Conservation (phyloP, 306 rosid species). For the Castanopsis chinensis region DNA sequence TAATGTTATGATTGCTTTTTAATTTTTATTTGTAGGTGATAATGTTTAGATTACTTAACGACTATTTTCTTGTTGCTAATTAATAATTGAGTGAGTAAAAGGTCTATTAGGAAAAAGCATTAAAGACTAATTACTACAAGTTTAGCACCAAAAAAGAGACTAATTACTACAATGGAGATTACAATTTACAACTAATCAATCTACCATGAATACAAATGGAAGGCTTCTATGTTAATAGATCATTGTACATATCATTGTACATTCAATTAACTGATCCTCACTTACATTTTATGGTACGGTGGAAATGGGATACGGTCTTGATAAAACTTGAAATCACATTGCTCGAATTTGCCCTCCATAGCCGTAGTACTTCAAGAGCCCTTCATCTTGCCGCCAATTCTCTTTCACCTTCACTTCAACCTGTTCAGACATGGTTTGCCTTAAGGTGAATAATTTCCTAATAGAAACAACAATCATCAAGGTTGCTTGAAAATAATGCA, state of each 20-base stretch:
- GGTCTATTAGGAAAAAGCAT: no score
- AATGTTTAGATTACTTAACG: not conserved
- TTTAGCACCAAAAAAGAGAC: no score
- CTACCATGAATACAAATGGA: no score
- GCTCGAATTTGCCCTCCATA: slow-evolving; percentile 81
- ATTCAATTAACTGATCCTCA: not conserved
- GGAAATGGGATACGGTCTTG: not conserved
- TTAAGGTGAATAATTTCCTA: slow-evolving; percentile 20
- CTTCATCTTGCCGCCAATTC: slow-evolving; percentile 93
- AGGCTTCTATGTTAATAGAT: not conserved
- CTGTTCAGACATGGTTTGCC: slow-evolving; percentile 45
- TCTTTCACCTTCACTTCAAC: slow-evolving; percentile 89
- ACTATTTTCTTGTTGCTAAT: not conserved
- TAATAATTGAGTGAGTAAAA: no score
- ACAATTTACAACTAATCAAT: not conserved
- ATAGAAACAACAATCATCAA: not conserved
- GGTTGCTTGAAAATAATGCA: not conserved
- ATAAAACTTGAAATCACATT: slow-evolving; percentile 23
- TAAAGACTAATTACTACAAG: not conserved
- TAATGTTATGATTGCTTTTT: not conserved
- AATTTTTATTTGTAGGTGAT: no score
- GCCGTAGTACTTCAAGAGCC: slow-evolving; percentile 74
- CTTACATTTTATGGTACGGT: not conserved
- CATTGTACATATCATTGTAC: not conserved
- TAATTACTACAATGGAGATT: not conserved